Evolutionary conservation across 306 rosid species (phyloP).

Genomic region (Corylus avellana): DNA sequence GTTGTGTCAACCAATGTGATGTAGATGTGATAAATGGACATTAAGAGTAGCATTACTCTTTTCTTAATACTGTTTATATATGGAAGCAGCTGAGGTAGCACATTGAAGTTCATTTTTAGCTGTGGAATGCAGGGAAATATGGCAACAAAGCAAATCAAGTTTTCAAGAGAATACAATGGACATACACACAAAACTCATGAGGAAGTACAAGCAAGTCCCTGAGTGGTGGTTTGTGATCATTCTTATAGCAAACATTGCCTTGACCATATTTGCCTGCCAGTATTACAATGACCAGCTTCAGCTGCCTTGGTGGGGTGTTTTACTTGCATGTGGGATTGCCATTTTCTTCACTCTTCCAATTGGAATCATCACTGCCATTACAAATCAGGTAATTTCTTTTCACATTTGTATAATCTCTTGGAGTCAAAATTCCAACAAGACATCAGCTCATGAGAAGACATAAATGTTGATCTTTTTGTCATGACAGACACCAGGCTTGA

Average conservation of each 20-base stretch:
- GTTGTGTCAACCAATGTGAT: too few relatives aligned
- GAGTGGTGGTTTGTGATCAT: slow-evolving; percentile 88
- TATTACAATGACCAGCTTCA: slow-evolving; percentile 82
- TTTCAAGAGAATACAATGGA: slow-evolving; percentile 59
- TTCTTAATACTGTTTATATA: background rate
- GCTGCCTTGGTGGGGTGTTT: slow-evolving; percentile 98
- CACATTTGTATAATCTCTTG: too few relatives aligned
- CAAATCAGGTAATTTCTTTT: slow-evolving; percentile 66
- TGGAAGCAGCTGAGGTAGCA: background rate
- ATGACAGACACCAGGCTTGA: slow-evolving; percentile 72
- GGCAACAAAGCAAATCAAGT: slow-evolving; percentile 79
- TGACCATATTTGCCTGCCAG: slow-evolving; percentile 59
- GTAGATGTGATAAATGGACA: too few relatives aligned
- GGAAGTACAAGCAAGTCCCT: slow-evolving; percentile 74
- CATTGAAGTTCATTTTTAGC: background rate
- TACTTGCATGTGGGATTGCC: slow-evolving; percentile 79
- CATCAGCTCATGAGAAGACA: background rate
- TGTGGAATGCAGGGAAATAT: slow-evolving; percentile 63
- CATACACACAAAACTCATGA: slow-evolving; percentile 77
- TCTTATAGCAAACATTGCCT: slow-evolving; percentile 54
- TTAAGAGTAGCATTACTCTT: too few relatives aligned
- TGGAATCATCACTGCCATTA: slow-evolving; percentile 85
- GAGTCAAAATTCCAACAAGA: background rate
- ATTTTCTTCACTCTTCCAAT: slow-evolving; percentile 88
- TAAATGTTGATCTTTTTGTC: background rate